Conservation (phyloP, 768 basidiomycete species). For the Lentinula sp. region DNA sequence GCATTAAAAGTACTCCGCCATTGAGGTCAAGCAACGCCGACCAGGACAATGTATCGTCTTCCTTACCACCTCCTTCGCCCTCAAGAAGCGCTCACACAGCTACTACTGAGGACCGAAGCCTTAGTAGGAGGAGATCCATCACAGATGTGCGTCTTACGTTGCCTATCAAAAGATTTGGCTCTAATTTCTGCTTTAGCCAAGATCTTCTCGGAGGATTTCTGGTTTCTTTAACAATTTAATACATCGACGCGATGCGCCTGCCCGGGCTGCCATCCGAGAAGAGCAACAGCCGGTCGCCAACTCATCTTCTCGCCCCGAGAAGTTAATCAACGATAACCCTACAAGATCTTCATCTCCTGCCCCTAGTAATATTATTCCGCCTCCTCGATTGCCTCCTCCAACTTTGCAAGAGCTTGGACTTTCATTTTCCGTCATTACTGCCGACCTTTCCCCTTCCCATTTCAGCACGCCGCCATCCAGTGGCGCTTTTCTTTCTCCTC, state of each 20-base stretch:
- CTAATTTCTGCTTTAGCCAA: slow-evolving; percentile 31
- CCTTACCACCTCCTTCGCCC: slow-evolving; percentile 1
- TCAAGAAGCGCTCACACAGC: slow-evolving; percentile 2
- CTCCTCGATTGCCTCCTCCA: slow-evolving; percentile 66
- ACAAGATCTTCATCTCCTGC: slow-evolving; percentile 54
- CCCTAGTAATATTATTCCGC: slow-evolving; percentile 58
- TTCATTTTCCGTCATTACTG: slow-evolving; percentile 59
- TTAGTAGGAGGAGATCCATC: slow-evolving; percentile 39
- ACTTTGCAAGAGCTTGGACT: slow-evolving; percentile 73
- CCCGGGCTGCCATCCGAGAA: slow-evolving; percentile 26
- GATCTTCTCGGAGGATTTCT: slow-evolving; percentile 69
- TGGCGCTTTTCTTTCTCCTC: slow-evolving; percentile 75
- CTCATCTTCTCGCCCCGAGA: slow-evolving; percentile 19
- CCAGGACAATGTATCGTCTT: not conserved
- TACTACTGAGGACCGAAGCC: slow-evolving; percentile 27
- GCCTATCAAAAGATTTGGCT: not conserved
- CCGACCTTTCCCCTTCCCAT: slow-evolving; percentile 67
- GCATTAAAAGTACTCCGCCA: slow-evolving; percentile 44
- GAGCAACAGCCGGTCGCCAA: slow-evolving; percentile 15
- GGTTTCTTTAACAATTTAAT: slow-evolving; percentile 83
- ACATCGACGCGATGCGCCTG: slow-evolving; percentile 54
- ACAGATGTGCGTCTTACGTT: slow-evolving; percentile 47
- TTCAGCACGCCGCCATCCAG: slow-evolving; percentile 71
- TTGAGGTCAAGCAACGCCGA: not conserved
- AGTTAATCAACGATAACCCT: slow-evolving; percentile 23